Evolutionary conservation across 805 yeast species (phyloP).

Genomic region (Saccharomycopsis amapae): DNA sequence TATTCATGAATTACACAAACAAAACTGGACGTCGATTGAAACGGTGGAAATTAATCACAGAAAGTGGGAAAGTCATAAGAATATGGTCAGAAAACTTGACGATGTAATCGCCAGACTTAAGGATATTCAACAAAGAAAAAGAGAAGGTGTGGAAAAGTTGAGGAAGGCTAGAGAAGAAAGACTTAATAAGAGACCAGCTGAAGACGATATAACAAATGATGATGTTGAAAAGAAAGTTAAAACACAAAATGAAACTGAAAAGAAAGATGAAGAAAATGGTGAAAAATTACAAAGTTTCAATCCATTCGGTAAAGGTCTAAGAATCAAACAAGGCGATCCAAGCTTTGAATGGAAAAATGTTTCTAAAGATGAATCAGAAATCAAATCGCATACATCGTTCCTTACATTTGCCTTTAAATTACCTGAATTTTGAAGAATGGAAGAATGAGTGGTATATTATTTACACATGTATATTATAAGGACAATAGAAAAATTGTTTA

Average conservation of each 20-base stretch:
- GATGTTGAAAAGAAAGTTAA: constrained; percentile 47
- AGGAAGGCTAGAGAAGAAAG: constrained; percentile 24
- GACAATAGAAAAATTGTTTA: background rate
- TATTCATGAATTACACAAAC: constrained; percentile 58
- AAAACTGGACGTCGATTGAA: constrained; percentile 83
- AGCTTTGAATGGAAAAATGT: constrained; percentile 76
- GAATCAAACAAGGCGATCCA: constrained; percentile 83
- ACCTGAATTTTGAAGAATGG: background rate
- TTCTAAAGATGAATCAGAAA: constrained; percentile 75
- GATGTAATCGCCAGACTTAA: constrained; percentile 75
- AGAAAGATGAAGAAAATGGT: constrained; percentile 22
- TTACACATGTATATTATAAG: too few species aligned
- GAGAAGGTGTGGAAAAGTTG: constrained; percentile 51
- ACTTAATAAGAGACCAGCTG: constrained; percentile 24
- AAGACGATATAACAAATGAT: constrained; percentile 22
- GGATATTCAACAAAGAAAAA: constrained; percentile 70
- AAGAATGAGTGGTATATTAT: background rate
- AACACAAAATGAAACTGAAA: constrained; percentile 22
- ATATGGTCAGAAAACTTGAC: constrained; percentile 72
- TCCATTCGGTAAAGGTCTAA: constrained; percentile 87
- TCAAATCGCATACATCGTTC: constrained; percentile 91
- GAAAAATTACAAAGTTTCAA: constrained; percentile 53
- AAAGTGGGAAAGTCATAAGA: constrained; percentile 84
- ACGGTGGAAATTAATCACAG: constrained; percentile 86
- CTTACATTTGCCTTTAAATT: constrained; percentile 73